Evolutionary conservation across 257 asterid species (phyloP), one percentile per base, ranked within the genome.

Genomic region (Thymus quinquecostatus): DNA sequence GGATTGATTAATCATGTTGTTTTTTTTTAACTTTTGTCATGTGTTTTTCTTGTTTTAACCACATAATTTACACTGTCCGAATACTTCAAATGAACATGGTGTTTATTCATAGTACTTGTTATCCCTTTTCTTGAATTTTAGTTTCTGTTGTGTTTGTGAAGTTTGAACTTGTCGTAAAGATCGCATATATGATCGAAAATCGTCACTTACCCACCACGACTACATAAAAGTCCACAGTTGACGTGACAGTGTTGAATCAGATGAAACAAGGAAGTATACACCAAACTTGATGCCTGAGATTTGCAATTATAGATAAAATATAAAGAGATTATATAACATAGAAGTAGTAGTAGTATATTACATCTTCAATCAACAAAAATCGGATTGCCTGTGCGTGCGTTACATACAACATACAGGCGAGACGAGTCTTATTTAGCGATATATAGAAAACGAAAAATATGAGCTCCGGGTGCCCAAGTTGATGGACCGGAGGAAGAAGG

Each of bases 341-440:
- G 21, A 21, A 21, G 21, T 21, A 21, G 21, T 21, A 21, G 21
- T 21, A 21, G 1, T 51, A 58, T 40, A 49, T 50, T 44, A 41
- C 64, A 64, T 36, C 68, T 55, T 66, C 21, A 58, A 61, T 36
- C 49, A 73, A 82, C 61, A 60, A 77, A 77, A 58, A 68, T 81
- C 76, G 21, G 61, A 56, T 58, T 72, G 80, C 83, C 69, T 48
- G 78, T 71, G 72, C 68, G 64, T 60, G 21, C 21, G 21, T 21
- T 21, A 21, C 21, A 21, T 78, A 64, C 77, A 76, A 6, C 6
- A 5, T 11, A 45, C 7, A 66, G 66, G 60, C 79, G 38, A 78
- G 60, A 70, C 75, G 38, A 83, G 86, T 78, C 57, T 81, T 83
- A 79, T 81, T 83, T 21, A 48, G 79, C 70, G 41, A 57, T 59